Conservation (phyloP, 352 stramenopile genomes). For the Pythium apleroticum region DNA sequence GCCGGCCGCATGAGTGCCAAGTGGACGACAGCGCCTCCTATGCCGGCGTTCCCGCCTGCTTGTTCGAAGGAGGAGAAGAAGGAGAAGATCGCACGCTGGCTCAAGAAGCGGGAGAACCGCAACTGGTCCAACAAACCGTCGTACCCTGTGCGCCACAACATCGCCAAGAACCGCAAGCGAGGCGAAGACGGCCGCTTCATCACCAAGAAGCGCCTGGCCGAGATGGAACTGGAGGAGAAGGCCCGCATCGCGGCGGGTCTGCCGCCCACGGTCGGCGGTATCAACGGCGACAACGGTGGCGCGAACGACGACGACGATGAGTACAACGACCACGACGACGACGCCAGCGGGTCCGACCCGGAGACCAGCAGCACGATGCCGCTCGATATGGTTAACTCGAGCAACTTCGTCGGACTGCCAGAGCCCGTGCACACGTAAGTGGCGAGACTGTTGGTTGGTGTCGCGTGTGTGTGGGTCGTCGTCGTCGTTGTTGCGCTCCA, state of each 20-base stretch:
- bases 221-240: conserved; percentile 66
- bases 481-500: background rate
- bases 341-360: conserved; percentile 22
- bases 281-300: background rate
- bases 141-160: conserved; percentile 81
- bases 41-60: conserved; percentile 72
- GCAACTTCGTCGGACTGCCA: conserved; percentile 15
- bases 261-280: conserved; percentile 6
- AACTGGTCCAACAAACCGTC: conserved; percentile 88
- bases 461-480: background rate
- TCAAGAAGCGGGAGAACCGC: conserved; percentile 82
- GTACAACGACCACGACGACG: conserved; percentile 18
- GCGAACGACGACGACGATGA: conserved; percentile 8
- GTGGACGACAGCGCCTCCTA: conserved; percentile 65
- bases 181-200: conserved; percentile 84
- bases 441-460: too few relatives aligned
- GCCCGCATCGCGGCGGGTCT: conserved; percentile 25
- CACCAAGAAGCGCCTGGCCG: conserved; percentile 66
- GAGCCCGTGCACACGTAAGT: conserved; percentile 19
- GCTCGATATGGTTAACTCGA: conserved; percentile 11
- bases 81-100: conserved; percentile 80
- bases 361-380: conserved; percentile 13
- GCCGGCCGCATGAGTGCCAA: conserved; percentile 53
- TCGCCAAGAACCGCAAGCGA: conserved; percentile 80
- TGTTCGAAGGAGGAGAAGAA: conserved; percentile 86